Evolutionary conservation across 768 basidiomycete species (phyloP), one percentile per base, ranked within the genome.

Genomic region (Suillus placidus): DNA sequence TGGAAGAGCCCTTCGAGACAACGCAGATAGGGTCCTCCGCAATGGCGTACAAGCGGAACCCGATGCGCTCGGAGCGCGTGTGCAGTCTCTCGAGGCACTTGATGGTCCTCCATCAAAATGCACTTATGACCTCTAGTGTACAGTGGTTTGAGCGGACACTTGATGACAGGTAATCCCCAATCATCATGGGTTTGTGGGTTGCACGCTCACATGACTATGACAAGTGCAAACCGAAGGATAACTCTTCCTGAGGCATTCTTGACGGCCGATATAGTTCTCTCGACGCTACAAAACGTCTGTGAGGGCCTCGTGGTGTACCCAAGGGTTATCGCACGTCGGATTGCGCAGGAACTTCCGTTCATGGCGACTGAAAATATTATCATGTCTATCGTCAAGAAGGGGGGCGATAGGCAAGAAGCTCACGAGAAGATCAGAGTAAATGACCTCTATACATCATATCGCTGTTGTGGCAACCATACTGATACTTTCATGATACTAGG

Each of bases 341-440:
- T 99, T 76, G 78, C 88, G 3, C 94, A 98, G 77, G 97, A 99
- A 77, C 85, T 99, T 40, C 97, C 97, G 1, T 99, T 99, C 85
- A 99, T 99, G 97, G 95, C 97, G 5, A 99, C 97, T 2, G 97
- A 99, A 79, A 99, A 99, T 77, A 86, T 99, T 79, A 99, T 99
- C 80, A 99, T 99, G 97, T 95, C 95, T 2, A 87, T 99, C 51
- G 97, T 99, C 68, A 97, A 93, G 79, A 88, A 87, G 58, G 94
- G 94, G 26, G 97, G 96, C 1, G 96, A 99, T 78, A 86, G 97
- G 40, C 97, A 99, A 76, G 95, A 94, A 78, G 94, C 94, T 9
- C 97, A 99, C 76, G 97, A 98, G 80, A 92, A 93, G 80, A 95
- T 98, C 73, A 83, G 97, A 66, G 92, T 92, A 68, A 66, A 82